Evolutionary conservation across 306 rosid genomes (phyloP).

Genomic region (Lathyrus tuberosus): DNA sequence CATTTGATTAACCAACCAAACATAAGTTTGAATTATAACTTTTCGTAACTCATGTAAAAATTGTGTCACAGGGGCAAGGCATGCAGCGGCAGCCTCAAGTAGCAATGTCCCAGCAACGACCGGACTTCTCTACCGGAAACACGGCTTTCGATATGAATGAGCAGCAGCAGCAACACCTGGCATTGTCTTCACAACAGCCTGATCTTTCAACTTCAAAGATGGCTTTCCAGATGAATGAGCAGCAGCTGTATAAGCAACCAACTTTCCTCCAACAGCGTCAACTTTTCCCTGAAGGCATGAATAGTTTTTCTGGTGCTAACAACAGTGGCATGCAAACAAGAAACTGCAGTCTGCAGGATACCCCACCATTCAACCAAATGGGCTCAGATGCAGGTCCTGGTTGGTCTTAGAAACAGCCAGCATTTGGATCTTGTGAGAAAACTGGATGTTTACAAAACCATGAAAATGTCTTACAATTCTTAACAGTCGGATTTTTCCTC

Average conservation of each 20-base stretch:
- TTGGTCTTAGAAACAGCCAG: conserved; percentile 41
- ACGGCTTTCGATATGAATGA: conserved; percentile 37
- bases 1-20: conserved; percentile 7
- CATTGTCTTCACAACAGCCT: conserved; percentile 39
- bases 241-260: conserved; percentile 42
- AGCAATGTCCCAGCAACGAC: conserved; percentile 45
- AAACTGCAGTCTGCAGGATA: conserved; percentile 37
- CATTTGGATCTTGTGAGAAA: conserved; percentile 25
- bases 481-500: not conserved
- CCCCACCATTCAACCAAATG: conserved; percentile 48
- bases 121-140: conserved; percentile 23
- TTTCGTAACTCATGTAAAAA: conserved; percentile 28
- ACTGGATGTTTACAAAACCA: conserved; percentile 26
- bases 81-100: conserved; percentile 38
- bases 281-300: conserved; percentile 39
- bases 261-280: conserved; percentile 50
- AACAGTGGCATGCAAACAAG: conserved; percentile 39
- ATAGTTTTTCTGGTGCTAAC: conserved; percentile 34
- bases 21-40: not conserved
- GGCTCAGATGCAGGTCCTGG: conserved; percentile 42
- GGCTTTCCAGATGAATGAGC: conserved; percentile 50
- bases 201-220: conserved; percentile 40
- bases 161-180: conserved; percentile 36
- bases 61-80: conserved; percentile 44
- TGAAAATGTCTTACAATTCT: not conserved